A percentile compares a stretch with the other conserved stretches of the same genome.
Conservation (phyloP, 164 flowering plant species). For the Euptelea pleiosperma region DNA sequence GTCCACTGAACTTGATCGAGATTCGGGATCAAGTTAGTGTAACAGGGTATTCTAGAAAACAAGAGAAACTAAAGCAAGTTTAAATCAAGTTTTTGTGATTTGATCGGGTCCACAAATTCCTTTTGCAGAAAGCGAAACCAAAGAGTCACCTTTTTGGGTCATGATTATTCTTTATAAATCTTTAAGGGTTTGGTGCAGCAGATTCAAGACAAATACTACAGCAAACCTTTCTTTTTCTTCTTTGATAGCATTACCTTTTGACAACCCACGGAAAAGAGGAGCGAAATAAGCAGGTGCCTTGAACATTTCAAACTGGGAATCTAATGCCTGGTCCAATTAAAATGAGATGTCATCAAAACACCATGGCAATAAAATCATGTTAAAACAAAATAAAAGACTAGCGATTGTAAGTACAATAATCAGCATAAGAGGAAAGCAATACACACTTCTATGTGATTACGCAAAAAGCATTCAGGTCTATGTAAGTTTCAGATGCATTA, state of each 20-base stretch:
- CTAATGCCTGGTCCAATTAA: constrained; percentile 59
- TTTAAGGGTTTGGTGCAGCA: constrained; percentile 1
- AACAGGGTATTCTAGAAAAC: not conserved
- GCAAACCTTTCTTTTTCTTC: not conserved
- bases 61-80: not conserved
- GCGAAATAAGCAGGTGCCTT: constrained; percentile 37
- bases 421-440: too few species aligned
- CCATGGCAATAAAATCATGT: not conserved
- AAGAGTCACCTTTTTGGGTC: constrained; percentile 4
- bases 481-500: too few species aligned
- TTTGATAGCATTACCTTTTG: constrained; percentile 50
- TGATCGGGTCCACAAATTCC: not conserved
- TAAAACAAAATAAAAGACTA: too few species aligned
- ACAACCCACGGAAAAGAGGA: constrained; percentile 58
- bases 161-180: not conserved
- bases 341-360: constrained; percentile 3
- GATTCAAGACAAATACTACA: not conserved
- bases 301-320: constrained; percentile 27
- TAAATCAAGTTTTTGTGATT: not conserved
- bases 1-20: not conserved
- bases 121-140: not conserved
- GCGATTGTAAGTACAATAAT: too few species aligned
- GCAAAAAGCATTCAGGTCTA: too few species aligned
- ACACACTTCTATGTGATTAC: too few species aligned
- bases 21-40: not conserved